Base-by-base conservation (phyloP, 768 basidiomycete genomes). In the Pisolithus microcarpus region DNA sequence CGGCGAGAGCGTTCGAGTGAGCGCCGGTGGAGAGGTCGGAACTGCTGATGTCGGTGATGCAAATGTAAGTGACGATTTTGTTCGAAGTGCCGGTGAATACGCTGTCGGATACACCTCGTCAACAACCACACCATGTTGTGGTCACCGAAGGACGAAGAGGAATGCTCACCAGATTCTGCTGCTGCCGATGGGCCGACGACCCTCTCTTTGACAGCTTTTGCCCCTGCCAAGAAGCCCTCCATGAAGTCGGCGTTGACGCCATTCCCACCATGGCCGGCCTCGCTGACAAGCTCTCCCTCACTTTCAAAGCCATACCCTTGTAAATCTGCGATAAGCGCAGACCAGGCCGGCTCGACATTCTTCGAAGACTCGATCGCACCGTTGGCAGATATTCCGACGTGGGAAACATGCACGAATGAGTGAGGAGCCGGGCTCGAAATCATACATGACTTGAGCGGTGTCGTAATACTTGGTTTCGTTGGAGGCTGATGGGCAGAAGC, bases 341-440 rank as follows among this genome's bases (percentile, higher is more conserved):
- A 73, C 81, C 81, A 84, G 24, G 76, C 71, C 0, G 75, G 72
- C 43, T 81, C 78, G 38, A 80, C 67, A 53, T 74, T 76, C 45
- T 72, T 74, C 43, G 76, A 77, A 8, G 76, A 71, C 65, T 82
- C 79, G 55, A 80, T 71, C 49, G 67, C 64, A 4, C 79, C 79
- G 7, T 72, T 68, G 49, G 66, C 68, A 57, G 74, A 75, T 45
- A 82, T 65, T 7, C 83, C 83, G 46, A 85, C 75, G 61, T 86
- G 85, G 19, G 78, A 75, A 49, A 84, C 71, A 58, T 87, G 84
- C 51, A 77, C 75, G 62, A 85, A 86, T 19, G 84, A 80, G 50
- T 79, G 73, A 4, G 78, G 74, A 0, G 75, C 65, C 0, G 84
- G 84, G 16, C 73, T 61, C 13, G 84, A 84, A 55, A 86, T 79